phyloP scores from a whole-genome alignment of 495 filamentous ascomycete species.

The Talaromyces borbonicus region DNA sequence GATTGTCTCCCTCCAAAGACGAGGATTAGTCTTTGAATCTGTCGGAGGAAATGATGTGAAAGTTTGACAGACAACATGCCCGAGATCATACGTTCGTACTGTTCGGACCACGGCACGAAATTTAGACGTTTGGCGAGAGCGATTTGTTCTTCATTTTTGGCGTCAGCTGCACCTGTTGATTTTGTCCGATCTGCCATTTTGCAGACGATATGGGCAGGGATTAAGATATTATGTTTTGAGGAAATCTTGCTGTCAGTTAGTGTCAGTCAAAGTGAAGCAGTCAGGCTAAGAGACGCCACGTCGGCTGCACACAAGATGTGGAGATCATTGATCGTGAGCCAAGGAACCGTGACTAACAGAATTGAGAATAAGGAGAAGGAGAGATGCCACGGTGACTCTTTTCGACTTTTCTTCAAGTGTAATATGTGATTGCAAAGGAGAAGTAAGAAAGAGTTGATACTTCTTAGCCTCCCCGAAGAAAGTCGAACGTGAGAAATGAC shows the following conservation, averaged over 20 bases:
- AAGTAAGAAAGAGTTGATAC: too few relatives aligned
- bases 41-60: neutral
- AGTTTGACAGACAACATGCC: conserved; percentile 35
- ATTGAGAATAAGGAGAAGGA: too few relatives aligned
- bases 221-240: neutral
- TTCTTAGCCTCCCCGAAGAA: too few relatives aligned
- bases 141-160: conserved; percentile 37
- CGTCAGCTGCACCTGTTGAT: conserved; percentile 18
- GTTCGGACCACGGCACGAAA: conserved; percentile 35
- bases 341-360: too few relatives aligned
- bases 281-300: too few relatives aligned
- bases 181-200: neutral
- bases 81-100: conserved; percentile 47
- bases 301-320: too few relatives aligned
- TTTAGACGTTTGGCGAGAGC: conserved; percentile 29
- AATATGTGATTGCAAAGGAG: too few relatives aligned
- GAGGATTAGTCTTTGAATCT: neutral
- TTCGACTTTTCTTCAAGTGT: too few relatives aligned
- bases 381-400: too few relatives aligned
- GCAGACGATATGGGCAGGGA: neutral
- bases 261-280: neutral
- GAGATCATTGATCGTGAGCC: too few relatives aligned
- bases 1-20: neutral
- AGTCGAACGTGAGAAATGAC: too few relatives aligned
- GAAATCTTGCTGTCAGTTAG: neutral